Evolutionary conservation across 768 basidiomycete species (phyloP).

Genomic region (Inosperma sp.): DNA sequence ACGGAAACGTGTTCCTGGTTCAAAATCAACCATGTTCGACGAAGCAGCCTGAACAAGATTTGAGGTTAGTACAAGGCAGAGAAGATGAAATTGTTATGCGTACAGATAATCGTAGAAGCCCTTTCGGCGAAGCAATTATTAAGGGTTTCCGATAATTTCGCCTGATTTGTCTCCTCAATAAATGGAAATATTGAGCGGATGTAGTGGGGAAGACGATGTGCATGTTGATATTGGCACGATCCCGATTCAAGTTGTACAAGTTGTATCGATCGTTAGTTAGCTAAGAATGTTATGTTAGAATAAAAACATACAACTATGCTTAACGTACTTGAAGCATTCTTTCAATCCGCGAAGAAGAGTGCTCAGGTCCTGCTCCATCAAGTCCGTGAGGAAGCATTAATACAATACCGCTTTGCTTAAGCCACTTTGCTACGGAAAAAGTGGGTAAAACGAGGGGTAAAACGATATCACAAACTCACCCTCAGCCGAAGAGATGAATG

Average conservation of each 20-base stretch:
- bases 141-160: conserved; percentile 86
- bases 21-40: conserved; percentile 60
- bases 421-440: conserved; percentile 72
- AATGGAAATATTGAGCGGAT: conserved; percentile 89
- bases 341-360: conserved; percentile 85
- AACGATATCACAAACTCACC: conserved; percentile 43
- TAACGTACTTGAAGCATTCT: conserved; percentile 76
- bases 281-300: conserved; percentile 34
- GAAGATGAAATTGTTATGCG: conserved; percentile 18
- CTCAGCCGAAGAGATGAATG: conserved; percentile 79
- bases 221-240: conserved; percentile 71
- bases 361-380: conserved; percentile 91
- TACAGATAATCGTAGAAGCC: conserved; percentile 71
- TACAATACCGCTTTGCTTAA: conserved; percentile 85
- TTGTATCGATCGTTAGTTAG: conserved; percentile 70
- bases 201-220: conserved; percentile 84
- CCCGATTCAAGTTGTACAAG: conserved; percentile 26
- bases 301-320: background rate
- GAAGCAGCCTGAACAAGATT: conserved; percentile 58
- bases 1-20: conserved; percentile 56
- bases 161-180: conserved; percentile 80
- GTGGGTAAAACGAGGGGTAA: background rate
- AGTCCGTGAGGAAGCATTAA: conserved; percentile 85
- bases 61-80: background rate
- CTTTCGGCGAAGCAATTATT: conserved; percentile 82